Conservation (phyloP, 148 eudicot genomes). For the Rhododendron ovatum region DNA sequence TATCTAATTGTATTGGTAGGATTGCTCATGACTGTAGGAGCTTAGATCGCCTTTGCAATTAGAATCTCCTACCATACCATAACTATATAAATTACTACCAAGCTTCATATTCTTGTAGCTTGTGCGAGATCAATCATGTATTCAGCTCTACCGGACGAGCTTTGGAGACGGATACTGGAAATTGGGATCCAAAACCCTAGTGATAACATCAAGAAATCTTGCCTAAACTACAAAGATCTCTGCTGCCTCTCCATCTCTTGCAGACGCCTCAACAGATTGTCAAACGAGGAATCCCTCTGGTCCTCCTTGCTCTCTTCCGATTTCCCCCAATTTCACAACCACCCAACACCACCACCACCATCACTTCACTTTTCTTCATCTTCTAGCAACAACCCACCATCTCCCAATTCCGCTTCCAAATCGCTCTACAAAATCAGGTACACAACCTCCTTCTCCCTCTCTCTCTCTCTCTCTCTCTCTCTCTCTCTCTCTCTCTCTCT, state of each 20-base stretch:
- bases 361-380: conserved; percentile 11
- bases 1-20: no score
- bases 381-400: neutral
- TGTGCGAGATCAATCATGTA: neutral
- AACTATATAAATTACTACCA: no score
- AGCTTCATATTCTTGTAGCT: neutral
- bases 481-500: no score
- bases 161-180: conserved; percentile 64
- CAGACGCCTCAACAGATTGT: conserved; percentile 47
- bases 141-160: conserved; percentile 64
- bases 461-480: no score
- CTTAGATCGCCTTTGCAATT: no score
- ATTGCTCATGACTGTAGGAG: no score
- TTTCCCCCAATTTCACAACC: conserved; percentile 27
- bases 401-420: conserved; percentile 25
- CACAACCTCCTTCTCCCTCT: neutral
- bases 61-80: no score
- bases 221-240: conserved; percentile 48
- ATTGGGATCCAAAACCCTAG: conserved; percentile 33
- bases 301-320: conserved; percentile 51
- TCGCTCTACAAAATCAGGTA: conserved; percentile 49
- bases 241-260: conserved; percentile 67
- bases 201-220: neutral
- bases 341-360: neutral
- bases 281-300: conserved; percentile 59